A percentile compares a stretch with the other conserved stretches of the same genome.
Conservation (phyloP, 306 rosid species). For the Pueraria montana region DNA sequence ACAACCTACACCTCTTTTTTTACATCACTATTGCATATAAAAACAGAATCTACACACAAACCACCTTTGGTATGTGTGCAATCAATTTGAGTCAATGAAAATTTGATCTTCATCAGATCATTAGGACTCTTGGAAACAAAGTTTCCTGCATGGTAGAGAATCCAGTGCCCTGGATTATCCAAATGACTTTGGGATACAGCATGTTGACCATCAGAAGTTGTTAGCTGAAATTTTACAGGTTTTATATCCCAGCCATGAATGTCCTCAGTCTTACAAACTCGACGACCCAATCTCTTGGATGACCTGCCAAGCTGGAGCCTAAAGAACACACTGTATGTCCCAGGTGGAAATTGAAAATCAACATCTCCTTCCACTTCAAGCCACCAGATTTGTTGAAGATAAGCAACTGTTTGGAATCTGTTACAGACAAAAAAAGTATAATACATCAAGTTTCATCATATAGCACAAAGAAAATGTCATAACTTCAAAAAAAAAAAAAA, state of each 20-base stretch:
- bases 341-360: conserved; percentile 82
- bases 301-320: conserved; percentile 82
- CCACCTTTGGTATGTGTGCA: conserved; percentile 98
- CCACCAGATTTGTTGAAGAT: conserved; percentile 99
- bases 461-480: background rate
- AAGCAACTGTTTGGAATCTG: conserved; percentile 86
- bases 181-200: conserved; percentile 63
- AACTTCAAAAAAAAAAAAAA: background rate
- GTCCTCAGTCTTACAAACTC: conserved; percentile 71
- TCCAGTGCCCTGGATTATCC: conserved; percentile 81
- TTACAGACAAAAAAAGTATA: background rate
- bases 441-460: conserved; percentile 4
- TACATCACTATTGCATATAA: conserved; percentile 58
- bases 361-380: conserved; percentile 84
- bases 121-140: conserved; percentile 64
- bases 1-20: conserved; percentile 46
- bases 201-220: conserved; percentile 78
- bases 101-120: conserved; percentile 71
- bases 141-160: conserved; percentile 75
- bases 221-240: conserved; percentile 77
- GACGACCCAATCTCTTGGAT: conserved; percentile 76
- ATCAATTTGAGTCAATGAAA: conserved; percentile 82
- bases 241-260: conserved; percentile 88
- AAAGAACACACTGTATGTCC: conserved; percentile 72
- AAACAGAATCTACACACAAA: conserved; percentile 81